Base-by-base conservation (phyloP, 2,329 filamentous ascomycete species). In the Monilinia laxa region DNA sequence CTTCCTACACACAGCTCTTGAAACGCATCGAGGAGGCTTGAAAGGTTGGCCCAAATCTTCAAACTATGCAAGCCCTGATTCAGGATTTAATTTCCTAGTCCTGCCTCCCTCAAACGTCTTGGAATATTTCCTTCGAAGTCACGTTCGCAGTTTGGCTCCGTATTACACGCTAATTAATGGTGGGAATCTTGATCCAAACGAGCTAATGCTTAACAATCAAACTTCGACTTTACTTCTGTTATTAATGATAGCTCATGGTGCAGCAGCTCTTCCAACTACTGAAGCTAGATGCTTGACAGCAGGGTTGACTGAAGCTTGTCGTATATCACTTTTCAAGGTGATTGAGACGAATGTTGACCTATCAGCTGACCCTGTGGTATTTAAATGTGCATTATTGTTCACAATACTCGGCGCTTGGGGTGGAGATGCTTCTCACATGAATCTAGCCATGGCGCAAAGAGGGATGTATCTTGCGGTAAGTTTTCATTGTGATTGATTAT, bases 341-440 rank as follows among this genome's bases (percentile, higher is more conserved):
- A 88, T 90, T 62, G 88, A 91, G 77, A 89, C 88, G 75, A 87
- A 91, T 71, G 84, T 90, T 59, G 85, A 88, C 76, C 82, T 90
- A 78, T 85, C 86, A 16, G 84, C 86, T 1, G 87, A 91, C 73
- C 85, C 85, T 0, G 83, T 85, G 3, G 84, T 88, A 0, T 80
- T 91, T 55, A 83, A 87, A 51, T 87, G 87, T 58, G 88, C 88
- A 0, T 79, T 91, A 16, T 82, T 91, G 3, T 90, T 90, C 75
- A 89, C 85, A 1, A 82, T 88, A 1, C 82, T 90, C 35, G 88
- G 87, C 10, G 87, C 87, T 1, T 91, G 89, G 89, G 89, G 88
- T 74, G 89, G 89, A 56, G 88, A 91, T 76, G 90, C 90, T 77
- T 90, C 88, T 87, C 86, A 90, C 70, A 91, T 90, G 88, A 88